These are phyloP conservation scores for Brassica balearica DNA, from an alignment of 441 rosid genomes.

Conservation along the genomic window DNA sequence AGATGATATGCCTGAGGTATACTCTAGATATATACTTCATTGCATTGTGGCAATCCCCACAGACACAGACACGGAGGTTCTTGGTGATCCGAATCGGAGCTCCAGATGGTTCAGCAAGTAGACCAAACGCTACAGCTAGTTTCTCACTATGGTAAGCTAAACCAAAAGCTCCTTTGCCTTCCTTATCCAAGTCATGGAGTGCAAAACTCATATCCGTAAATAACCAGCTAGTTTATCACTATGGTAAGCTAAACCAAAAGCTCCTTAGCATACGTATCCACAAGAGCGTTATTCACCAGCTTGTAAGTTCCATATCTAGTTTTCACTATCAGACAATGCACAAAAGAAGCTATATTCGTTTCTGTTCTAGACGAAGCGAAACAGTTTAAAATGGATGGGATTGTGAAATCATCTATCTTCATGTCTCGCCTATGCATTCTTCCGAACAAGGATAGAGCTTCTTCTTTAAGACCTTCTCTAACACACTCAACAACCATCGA, in stretches of 20 bases:
- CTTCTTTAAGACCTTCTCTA: slow-evolving; percentile 63
- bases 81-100: slow-evolving; percentile 77
- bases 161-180: slow-evolving; percentile 71
- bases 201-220: slow-evolving; percentile 49
- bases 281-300: slow-evolving; percentile 80
- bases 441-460: slow-evolving; percentile 68
- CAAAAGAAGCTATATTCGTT: background rate
- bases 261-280: slow-evolving; percentile 73
- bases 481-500: slow-evolving; percentile 79
- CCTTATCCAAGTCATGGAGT: slow-evolving; percentile 58
- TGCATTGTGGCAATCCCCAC: slow-evolving; percentile 1
- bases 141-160: slow-evolving; percentile 92
- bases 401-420: slow-evolving; percentile 64
- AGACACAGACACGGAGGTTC: slow-evolving; percentile 45
- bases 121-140: slow-evolving; percentile 76
- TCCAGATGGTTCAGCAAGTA: slow-evolving; percentile 59
- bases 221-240: slow-evolving; percentile 47
- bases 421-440: slow-evolving; percentile 66
- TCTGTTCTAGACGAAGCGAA: slow-evolving; percentile 57
- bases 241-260: too few species aligned
- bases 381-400: slow-evolving; percentile 73
- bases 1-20: background rate
- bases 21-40: slow-evolving; percentile 3
- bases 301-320: slow-evolving; percentile 41
- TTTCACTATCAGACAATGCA: slow-evolving; percentile 1